Percentiles rank a stretch among this genome's conserved stretches.
Conservation (phyloP, 345 rosid genomes). For the Bruguiera gymnorhiza region DNA sequence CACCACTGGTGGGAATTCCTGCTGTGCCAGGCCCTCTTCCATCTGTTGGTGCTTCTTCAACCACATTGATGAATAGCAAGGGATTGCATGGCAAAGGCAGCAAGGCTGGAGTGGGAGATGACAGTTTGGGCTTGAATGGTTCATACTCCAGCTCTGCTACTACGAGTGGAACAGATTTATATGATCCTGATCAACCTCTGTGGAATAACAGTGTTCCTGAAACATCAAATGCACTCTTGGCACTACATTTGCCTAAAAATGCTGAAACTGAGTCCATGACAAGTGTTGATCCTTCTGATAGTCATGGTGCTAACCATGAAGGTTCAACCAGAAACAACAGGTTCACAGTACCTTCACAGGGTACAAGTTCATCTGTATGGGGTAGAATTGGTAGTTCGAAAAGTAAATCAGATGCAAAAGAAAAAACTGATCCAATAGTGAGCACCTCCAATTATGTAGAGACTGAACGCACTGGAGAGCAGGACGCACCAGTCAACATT, state of each 20-base stretch:
- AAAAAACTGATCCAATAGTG: slow-evolving; percentile 44
- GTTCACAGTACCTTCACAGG: slow-evolving; percentile 37
- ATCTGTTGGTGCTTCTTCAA: slow-evolving; percentile 50
- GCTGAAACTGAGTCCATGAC: slow-evolving; percentile 51
- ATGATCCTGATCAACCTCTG: slow-evolving; percentile 98
- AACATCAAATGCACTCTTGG: slow-evolving; percentile 49
- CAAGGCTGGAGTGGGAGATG: slow-evolving; percentile 55
- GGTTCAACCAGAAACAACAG: slow-evolving; percentile 33
- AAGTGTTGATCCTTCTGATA: slow-evolving; percentile 47
- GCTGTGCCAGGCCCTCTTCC: slow-evolving; percentile 50
- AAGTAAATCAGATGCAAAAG: slow-evolving; percentile 48
- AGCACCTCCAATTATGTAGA: slow-evolving; percentile 43
- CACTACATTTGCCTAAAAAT: slow-evolving; percentile 46
- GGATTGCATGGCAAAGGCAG: slow-evolving; percentile 40
- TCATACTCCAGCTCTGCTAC: slow-evolving; percentile 42
- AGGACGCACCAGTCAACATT: slow-evolving; percentile 34
- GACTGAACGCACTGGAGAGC: slow-evolving; percentile 51
- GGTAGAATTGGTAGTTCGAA: slow-evolving; percentile 56
- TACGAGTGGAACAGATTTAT: slow-evolving; percentile 68
- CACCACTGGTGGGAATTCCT: slow-evolving; percentile 58
- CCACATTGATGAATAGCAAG: slow-evolving; percentile 43
- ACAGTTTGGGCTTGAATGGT: slow-evolving; percentile 53
- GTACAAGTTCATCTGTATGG: slow-evolving; percentile 59
- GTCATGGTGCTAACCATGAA: slow-evolving; percentile 41
- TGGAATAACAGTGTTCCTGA: slow-evolving; percentile 79